Conservation (phyloP, 805 yeast genomes). For the Tetrapisispora namnaoensis region DNA sequence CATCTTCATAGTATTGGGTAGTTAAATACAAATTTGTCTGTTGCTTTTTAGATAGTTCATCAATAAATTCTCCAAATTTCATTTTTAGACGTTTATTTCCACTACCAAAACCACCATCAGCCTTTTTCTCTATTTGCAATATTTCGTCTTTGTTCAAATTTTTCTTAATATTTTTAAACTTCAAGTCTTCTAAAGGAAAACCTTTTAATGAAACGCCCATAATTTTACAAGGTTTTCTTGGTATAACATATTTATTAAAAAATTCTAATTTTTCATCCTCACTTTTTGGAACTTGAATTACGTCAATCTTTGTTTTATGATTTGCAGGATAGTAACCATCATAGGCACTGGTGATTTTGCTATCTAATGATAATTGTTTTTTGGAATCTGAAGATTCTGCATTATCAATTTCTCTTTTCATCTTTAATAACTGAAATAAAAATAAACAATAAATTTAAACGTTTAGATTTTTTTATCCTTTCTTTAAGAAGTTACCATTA, state of each 20-base stretch:
- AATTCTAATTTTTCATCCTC: constrained; percentile 24
- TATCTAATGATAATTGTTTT: constrained; percentile 5
- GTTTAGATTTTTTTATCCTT: no score
- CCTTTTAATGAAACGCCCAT: constrained; percentile 29
- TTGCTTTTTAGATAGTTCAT: constrained; percentile 27
- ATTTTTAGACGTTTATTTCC: constrained; percentile 46
- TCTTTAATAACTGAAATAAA: background rate
- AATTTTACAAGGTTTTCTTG: constrained; percentile 44
- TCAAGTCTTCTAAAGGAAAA: constrained; percentile 29
- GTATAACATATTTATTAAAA: constrained; percentile 32
- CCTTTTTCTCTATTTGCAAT: constrained; percentile 51
- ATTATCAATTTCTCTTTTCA: background rate
- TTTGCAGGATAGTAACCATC: constrained; percentile 12
- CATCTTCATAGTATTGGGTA: constrained; percentile 54
- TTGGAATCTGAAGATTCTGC: background rate
- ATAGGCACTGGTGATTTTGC: constrained; percentile 9
- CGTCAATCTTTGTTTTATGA: constrained; percentile 7
- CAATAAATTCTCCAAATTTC: constrained; percentile 38
- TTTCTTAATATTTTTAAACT: constrained; percentile 29
- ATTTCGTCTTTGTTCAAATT: constrained; percentile 30
- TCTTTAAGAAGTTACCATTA: no score
- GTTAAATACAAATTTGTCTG: constrained; percentile 49
- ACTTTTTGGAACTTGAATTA: constrained; percentile 14
- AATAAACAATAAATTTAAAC: background rate
- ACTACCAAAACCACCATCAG: constrained; percentile 57